These are phyloP conservation scores for Breviolum minutum DNA, from an alignment of 73 alveolate genomes.

Conservation along the genomic window DNA sequence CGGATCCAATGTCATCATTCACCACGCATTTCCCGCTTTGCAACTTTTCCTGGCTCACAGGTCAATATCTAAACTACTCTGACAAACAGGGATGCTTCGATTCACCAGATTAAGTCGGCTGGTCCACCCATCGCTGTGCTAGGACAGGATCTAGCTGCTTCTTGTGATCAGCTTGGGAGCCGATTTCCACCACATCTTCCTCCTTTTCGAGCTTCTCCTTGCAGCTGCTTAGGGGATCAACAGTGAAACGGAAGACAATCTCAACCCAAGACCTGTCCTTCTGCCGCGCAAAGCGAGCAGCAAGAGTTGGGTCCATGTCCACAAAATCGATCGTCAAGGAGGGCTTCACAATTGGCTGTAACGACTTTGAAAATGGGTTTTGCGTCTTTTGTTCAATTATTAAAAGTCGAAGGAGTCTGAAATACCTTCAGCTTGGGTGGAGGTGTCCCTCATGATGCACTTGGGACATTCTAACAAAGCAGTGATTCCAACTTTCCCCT, in stretches of 20 bases:
- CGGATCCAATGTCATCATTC: slow-evolving; percentile 57
- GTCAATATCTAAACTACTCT: not conserved
- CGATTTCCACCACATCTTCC: slow-evolving; percentile 87
- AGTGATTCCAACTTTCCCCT: too few relatives aligned
- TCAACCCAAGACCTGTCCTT: slow-evolving; percentile 2
- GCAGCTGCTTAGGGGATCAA: not conserved
- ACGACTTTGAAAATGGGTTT: too few relatives aligned
- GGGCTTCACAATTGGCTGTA: too few relatives aligned
- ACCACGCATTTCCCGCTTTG: slow-evolving; percentile 18
- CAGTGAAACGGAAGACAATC: not conserved
- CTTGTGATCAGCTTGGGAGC: slow-evolving; percentile 80
- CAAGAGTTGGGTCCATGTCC: slow-evolving; percentile 75
- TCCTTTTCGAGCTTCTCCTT: slow-evolving; percentile 68
- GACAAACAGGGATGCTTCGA: not conserved
- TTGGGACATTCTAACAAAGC: not conserved
- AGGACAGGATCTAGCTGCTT: slow-evolving; percentile 59
- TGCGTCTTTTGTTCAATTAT: too few relatives aligned
- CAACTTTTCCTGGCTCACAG: slow-evolving; percentile 67
- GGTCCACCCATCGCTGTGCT: slow-evolving; percentile 62
- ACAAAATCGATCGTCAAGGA: not conserved
- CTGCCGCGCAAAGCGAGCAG: slow-evolving; percentile 86
- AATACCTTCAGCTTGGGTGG: not conserved
- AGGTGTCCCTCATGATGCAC: not conserved
- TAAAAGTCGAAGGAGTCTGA: not conserved
- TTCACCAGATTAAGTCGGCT: not conserved